Evolutionary conservation across 148 eudicot genomes (phyloP), one percentile per base, ranked within the genome.

Genomic region (Rhododendron ferrugineum): DNA sequence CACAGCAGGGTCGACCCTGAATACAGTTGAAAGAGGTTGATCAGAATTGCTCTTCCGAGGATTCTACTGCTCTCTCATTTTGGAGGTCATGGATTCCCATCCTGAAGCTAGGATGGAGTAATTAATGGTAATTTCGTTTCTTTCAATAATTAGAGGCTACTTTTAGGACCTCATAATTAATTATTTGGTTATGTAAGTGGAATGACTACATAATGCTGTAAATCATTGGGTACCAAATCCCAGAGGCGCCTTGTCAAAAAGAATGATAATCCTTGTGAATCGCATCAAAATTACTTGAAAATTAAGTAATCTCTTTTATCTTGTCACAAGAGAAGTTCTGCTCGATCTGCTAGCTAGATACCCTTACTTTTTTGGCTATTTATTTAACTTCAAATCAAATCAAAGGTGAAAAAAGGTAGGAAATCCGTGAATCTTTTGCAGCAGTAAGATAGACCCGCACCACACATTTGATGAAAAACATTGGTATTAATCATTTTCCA

Each of bases 381-480:
- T 76, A 20, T 20, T 73, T 11, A 74, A 76, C 79, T 76, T 42
- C 28, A 40, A 76, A 42, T 76, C 49, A 76, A 40, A 40, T 40
- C 44, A 40, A 40, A 40, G 28, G 47, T n/a, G 42, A 11, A 46
- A n/a, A 11, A 78, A 46, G 9, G 54, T 9, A 26, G 0, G 15
- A 42, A 46, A 46, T 78, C 40, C n/a, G 54, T 78, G 56, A 78
- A 78, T n/a, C 34, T 78, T 46, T 44, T 56, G 37, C 85, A 11
- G n/a, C 79, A 36, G 54, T 72, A 47, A n/a, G 16, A 11, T 9
- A 34, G 66, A 20, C 79, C 47, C 76, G 28, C 75, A 44, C 78
- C 54, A 83, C 36, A 70, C 75, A 70, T 47, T 72, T 83, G 85
- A 72, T 83, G 79, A 83, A 83, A 47, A 54, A 11, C 85, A 83